Conservation (phyloP, 1,284 basidiomycete genomes). For the Ustilago lituana region DNA sequence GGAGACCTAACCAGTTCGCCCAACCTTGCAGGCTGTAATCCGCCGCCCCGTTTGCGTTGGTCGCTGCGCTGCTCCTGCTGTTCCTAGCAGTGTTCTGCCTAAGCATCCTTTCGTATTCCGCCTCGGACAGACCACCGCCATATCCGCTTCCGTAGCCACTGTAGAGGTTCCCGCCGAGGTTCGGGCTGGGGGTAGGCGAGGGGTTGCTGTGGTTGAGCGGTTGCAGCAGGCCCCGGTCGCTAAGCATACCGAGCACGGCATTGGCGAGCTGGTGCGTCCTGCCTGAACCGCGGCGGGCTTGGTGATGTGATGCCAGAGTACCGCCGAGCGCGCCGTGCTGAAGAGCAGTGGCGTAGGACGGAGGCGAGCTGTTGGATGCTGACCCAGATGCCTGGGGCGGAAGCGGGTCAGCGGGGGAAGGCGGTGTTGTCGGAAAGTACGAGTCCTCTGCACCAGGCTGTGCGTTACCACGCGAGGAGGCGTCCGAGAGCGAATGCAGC, state of each 20-base stretch:
- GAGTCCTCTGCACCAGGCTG: slow-evolving; percentile 24
- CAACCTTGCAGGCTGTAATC: slow-evolving; percentile 40
- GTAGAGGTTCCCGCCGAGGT: slow-evolving; percentile 11
- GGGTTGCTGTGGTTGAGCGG: slow-evolving; percentile 42
- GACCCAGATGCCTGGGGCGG: slow-evolving; percentile 3
- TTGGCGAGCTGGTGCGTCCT: slow-evolving; percentile 54
- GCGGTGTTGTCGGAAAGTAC: slow-evolving; percentile 44
- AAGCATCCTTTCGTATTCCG: slow-evolving; percentile 48
- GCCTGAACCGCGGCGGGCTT: slow-evolving; percentile 47
- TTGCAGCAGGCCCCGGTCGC: slow-evolving; percentile 52
- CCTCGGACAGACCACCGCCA: slow-evolving; percentile 32
- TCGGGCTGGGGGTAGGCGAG: slow-evolving; percentile 29
- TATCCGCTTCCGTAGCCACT: slow-evolving; percentile 26
- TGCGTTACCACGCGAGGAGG: slow-evolving; percentile 15
- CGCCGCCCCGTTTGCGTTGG: not conserved
- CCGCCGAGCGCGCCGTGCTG: slow-evolving; percentile 38
- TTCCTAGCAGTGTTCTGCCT: slow-evolving; percentile 35
- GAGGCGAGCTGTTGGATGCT: slow-evolving; percentile 15
- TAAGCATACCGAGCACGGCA: slow-evolving; percentile 55
- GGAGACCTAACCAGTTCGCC: slow-evolving; percentile 32
- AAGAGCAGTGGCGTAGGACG: slow-evolving; percentile 26
- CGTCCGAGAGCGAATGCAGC: slow-evolving; percentile 66
- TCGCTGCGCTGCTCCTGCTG: slow-evolving; percentile 4
- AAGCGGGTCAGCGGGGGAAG: slow-evolving; percentile 22
- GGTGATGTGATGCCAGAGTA: slow-evolving; percentile 26